Evolutionary conservation across 495 filamentous ascomycete genomes (phyloP).

Genomic region (Penicillium cosmopolitanum): DNA sequence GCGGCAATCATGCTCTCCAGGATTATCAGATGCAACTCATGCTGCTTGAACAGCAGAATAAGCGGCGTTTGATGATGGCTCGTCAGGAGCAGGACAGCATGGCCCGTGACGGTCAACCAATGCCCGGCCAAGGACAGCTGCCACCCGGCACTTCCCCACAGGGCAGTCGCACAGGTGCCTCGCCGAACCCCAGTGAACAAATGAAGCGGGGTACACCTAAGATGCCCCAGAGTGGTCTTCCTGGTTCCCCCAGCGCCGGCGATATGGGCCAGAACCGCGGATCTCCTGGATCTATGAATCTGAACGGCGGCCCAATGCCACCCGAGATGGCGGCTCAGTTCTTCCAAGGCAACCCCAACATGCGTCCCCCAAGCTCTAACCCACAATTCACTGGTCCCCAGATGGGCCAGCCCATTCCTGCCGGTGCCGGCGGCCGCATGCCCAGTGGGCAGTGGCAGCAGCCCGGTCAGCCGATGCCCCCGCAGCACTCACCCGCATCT

Average conservation of each 20-base stretch:
- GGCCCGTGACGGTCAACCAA: constrained; percentile 62
- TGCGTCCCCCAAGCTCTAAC: constrained; percentile 88
- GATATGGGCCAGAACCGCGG: constrained; percentile 75
- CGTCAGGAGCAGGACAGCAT: constrained; percentile 91
- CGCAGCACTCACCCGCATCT: constrained; percentile 53
- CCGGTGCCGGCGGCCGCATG: constrained; percentile 50
- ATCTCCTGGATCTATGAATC: constrained; percentile 82
- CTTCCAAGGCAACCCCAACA: constrained; percentile 69
- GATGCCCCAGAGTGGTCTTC: constrained; percentile 72
- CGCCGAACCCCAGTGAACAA: constrained; percentile 86
- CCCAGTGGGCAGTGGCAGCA: constrained; percentile 56
- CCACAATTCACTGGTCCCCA: constrained; percentile 68
- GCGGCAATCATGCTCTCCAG: constrained; percentile 90
- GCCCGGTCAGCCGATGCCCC: constrained; percentile 63
- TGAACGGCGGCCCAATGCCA: constrained; percentile 69
- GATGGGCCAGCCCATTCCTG: constrained; percentile 64
- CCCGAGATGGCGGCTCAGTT: constrained; percentile 65
- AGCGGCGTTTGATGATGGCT: constrained; percentile 95
- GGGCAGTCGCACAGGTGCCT: constrained; percentile 78
- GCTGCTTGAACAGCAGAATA: constrained; percentile 98
- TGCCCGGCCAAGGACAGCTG: constrained; percentile 58
- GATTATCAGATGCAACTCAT: constrained; percentile 99
- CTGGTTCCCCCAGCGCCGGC: constrained; percentile 82
- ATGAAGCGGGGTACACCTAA: constrained; percentile 92
- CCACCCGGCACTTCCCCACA: constrained; percentile 78